Base-by-base conservation (phyloP, 2,329 filamentous ascomycete species). In the Exophiala mesophila region DNA sequence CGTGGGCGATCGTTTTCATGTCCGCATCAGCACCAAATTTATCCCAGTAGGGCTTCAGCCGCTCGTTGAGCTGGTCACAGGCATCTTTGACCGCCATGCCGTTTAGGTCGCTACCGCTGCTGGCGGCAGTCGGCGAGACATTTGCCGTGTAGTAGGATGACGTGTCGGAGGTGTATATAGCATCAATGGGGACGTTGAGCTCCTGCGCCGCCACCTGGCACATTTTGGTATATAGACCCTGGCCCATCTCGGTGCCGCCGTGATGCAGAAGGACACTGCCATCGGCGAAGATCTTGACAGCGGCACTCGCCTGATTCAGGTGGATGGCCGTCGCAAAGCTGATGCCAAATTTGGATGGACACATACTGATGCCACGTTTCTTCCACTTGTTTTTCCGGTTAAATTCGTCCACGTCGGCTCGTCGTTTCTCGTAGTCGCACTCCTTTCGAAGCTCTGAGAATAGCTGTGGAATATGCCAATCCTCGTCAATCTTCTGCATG, bases 341-440 rank as follows among this genome's bases (percentile, higher is more conserved):
- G 58, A 98, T 97, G 57, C 92, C 92, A 57, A 97, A 98, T 60
- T 98, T 98, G 21, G 92, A 97, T 0, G 92, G 92, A 41, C 97
- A 82, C 18, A 98, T 67, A 2, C 89, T 83, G 36, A 86, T 67
- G 1, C 90, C 90, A 41, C 89, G 82, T 71, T 97, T 96, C 60
- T 90, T 89, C 92, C 92, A 97, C 64, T 89, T 94, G 68, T 92
- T 85, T 15, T 73, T 74, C 34, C 74, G 72, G 67, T 98, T 98
- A 71, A 92, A 97, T 47, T 83, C 75, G 8, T 78, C 73, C 9
- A 94, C 74, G 5, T 80, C 84, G 46, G 80, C 70, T 34, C 81
- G 78, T 34, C 88, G 81, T 34, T 74, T 70, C 1, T 70, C 70
- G 61, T 94, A 97, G 15, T 80, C 71, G 5, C 80, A 77, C 56